Base-by-base conservation (phyloP, 1,284 basidiomycete species). In the Rhodotorula mucilaginosa region DNA sequence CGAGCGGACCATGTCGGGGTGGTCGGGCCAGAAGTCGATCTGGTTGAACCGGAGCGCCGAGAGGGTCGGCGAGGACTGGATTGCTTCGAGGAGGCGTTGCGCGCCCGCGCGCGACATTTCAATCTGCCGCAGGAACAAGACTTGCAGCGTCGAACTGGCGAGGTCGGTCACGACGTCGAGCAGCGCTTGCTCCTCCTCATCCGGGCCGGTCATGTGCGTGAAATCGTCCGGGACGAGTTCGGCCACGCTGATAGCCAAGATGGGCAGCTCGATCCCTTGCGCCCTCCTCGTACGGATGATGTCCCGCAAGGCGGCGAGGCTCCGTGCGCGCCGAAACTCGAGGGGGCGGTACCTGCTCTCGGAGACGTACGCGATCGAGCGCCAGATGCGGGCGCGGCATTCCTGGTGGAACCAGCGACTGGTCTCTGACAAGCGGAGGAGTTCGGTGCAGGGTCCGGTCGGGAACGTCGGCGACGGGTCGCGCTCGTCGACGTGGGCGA, bases 391-490 rank as follows among this genome's bases (percentile, higher is more conserved):
- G 1, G 74, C 64, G 2, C 60, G 51, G 62, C 71, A 73, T n/a
- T 68, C 48, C 23, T 26, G 39, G 52, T 65, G 34, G 67, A 78
- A 78, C 64, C 76, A 75, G 34, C 73, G 73, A 15, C 71, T 74
- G 19, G 77, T 70, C 26, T 63, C 58, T 18, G 75, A 64, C 12
- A 80, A 77, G 57, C 74, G 65, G 51, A 80, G 67, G 34, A 80
- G 65, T 47, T 76, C 74, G 19, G 72, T 70, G 52, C 67, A 72
- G 5, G 72, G 75, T 0, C 75, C 74, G 51, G 74, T 39, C 31
- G 74, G 73, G 64, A 69, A 59, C 12, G 75, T 73, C 72, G 78
- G 77, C 16, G 76, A 76, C 23, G 70, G 61, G 26, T 68, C 57
- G 21, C 70, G 64, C 31, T 69, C 73, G 63, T 74, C 67, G 57